phyloP scores from a whole-genome alignment of 176 grass and related monocot species.

The Carex littledalei region DNA sequence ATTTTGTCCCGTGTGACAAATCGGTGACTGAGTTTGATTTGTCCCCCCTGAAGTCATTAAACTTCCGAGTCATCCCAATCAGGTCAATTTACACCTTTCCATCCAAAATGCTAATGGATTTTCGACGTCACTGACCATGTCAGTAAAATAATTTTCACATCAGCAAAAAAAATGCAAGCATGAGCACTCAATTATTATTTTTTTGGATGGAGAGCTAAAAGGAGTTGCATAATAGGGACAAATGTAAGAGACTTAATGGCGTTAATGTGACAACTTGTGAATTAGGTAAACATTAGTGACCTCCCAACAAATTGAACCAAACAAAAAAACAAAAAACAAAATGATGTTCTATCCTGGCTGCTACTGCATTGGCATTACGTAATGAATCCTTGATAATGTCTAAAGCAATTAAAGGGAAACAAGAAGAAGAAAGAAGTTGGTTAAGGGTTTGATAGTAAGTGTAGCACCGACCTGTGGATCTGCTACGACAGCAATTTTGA shows the following conservation, averaged over 20 bases:
- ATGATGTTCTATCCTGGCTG: neutral
- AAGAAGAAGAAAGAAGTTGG: neutral
- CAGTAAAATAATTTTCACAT: neutral
- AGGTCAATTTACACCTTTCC: neutral
- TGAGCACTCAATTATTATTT: neutral
- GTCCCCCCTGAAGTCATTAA: neutral
- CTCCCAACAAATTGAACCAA: neutral
- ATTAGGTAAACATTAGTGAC: neutral
- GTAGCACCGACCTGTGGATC: conserved; percentile 67
- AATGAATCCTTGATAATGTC: neutral
- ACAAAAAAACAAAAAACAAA: neutral
- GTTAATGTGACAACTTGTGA: neutral
- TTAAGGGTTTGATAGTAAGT: conserved; percentile 3
- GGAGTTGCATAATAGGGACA: neutral
- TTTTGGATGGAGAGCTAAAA: neutral
- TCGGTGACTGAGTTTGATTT: neutral
- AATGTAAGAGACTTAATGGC: neutral
- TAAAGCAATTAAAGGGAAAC: neutral
- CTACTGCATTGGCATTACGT: neutral
- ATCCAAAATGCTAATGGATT: neutral
- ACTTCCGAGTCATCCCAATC: neutral
- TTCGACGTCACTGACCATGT: neutral
- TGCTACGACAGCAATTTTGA: conserved; percentile 72
- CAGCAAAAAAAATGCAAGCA: neutral
- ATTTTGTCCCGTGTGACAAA: neutral